Base-by-base conservation (phyloP, 768 basidiomycete species). In the Lactarius deliciosus region DNA sequence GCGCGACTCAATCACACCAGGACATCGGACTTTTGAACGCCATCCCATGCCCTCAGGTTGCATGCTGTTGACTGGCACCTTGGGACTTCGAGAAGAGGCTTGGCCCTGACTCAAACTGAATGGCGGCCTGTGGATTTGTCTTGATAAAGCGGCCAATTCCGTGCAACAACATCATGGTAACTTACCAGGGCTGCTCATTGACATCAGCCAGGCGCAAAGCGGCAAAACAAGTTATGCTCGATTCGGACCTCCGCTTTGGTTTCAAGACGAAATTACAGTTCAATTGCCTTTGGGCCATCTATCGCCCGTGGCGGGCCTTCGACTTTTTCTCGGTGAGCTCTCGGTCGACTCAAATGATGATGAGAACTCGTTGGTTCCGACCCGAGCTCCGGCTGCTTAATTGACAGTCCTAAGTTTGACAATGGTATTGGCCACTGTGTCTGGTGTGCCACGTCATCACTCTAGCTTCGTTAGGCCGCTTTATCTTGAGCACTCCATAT, bases 381-480 rank as follows among this genome's bases (percentile, higher is more conserved):
- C 20, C 5, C 40, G 15, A 41, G 40, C 13, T 41, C 40, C 40
- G 30, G 30, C 16, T 16, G 56, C 22, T 54, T 13, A 36, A 20
- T 34, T 36, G 40, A 56, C 41, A 20, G 25, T 47, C 54, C 5
- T 36, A 22, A 15, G n/a, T 45, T 41, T 38, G 11, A 45, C 5
- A n/a, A 50, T 57, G 45, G 62, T 16, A 54, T 43, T 57, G 38
- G 18, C 47, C 11, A 22, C 36, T 62, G 38, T 13, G 5, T 53
- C 22, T 32, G 38, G 47, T 41, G 41, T 30, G 65, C 65, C 65
- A 66, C 65, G 65, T 66, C 65, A 66, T 45, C 10, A 30, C 34
- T 13, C 28, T 30, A 30, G 40, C 38, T 56, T 40, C 53, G 20
- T 32, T 38, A 16, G 36, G 28, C 50, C 53, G 40, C 30, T 36